These are phyloP conservation scores for Rhodocollybia butyracea DNA, from an alignment of 768 basidiomycete genomes.

Conservation along the genomic window DNA sequence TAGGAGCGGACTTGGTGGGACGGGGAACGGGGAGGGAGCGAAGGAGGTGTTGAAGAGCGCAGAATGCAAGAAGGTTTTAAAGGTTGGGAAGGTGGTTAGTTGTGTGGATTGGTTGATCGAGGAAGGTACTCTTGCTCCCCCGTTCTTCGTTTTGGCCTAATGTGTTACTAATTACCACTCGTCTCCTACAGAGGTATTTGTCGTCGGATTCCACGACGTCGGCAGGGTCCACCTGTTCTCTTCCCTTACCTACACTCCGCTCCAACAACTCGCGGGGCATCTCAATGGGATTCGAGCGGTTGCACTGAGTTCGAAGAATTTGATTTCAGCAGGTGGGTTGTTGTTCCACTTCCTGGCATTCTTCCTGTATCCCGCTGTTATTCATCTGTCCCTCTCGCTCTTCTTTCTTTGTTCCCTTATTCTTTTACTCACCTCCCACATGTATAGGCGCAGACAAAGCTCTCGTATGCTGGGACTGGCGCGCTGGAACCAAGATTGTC, in stretches of 20 bases:
- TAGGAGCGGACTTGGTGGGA: not conserved
- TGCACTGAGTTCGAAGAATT: constrained; percentile 77
- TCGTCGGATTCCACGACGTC: constrained; percentile 90
- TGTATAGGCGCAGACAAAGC: constrained; percentile 56
- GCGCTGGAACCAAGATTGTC: constrained; percentile 83
- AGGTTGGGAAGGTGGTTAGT: constrained; percentile 87
- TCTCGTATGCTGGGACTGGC: constrained; percentile 88
- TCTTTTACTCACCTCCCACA: not conserved
- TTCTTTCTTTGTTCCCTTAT: not conserved
- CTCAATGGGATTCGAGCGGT: constrained; percentile 89
- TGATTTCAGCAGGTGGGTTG: constrained; percentile 75
- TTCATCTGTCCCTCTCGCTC: no score
- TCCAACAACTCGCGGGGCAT: constrained; percentile 84
- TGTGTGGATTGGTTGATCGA: constrained; percentile 85
- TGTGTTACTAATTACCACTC: not conserved
- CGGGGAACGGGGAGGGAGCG: not conserved
- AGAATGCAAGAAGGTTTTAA: constrained; percentile 68
- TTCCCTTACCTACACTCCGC: constrained; percentile 76
- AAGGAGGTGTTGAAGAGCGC: constrained; percentile 35
- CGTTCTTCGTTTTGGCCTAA: constrained; percentile 5
- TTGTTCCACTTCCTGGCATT: no score
- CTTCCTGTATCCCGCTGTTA: not conserved
- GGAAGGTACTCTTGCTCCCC: constrained; percentile 48
- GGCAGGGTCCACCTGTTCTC: constrained; percentile 92
- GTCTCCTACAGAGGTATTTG: constrained; percentile 66